Evolutionary conservation across 805 yeast species (phyloP).

Genomic region (Jamesozyma gamospora): DNA sequence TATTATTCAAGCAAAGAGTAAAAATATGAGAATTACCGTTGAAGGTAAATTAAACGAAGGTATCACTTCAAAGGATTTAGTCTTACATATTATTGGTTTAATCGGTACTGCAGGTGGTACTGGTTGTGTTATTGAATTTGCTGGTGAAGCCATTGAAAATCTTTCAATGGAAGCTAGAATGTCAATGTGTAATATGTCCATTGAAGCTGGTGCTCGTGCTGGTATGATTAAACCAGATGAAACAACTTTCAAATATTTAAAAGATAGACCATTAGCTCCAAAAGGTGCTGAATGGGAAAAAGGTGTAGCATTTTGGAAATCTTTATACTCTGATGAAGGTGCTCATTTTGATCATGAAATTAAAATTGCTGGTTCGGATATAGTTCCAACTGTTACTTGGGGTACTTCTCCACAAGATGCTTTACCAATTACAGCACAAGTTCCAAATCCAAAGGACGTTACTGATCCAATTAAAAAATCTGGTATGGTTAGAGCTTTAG

Average conservation of each 20-base stretch:
- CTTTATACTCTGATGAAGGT: conserved; percentile 79
- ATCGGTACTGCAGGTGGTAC: conserved; percentile 99
- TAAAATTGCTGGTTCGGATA: conserved; percentile 68
- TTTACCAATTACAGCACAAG: conserved; percentile 78
- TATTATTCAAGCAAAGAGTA: conserved; percentile 84
- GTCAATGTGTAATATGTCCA: conserved; percentile 99
- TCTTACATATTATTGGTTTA: conserved; percentile 87
- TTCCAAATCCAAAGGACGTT: conserved; percentile 79
- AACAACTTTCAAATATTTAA: conserved; percentile 74
- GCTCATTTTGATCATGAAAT: conserved; percentile 84
- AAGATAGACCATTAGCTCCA: conserved; percentile 93
- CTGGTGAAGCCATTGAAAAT: conserved; percentile 86
- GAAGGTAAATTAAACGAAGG: conserved; percentile 81
- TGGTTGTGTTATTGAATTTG: conserved; percentile 92
- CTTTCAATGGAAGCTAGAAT: conserved; percentile 95
- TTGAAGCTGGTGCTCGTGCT: conserved; percentile 98
- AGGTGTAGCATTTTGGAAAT: conserved; percentile 84
- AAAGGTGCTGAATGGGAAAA: conserved; percentile 91
- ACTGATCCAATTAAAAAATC: conserved; percentile 64
- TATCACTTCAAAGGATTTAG: conserved; percentile 90
- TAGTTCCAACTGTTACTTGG: conserved; percentile 96
- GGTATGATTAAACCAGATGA: conserved; percentile 98
- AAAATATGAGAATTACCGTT: conserved; percentile 85
- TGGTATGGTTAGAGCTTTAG: conserved; percentile 84
- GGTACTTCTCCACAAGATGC: conserved; percentile 99